These are phyloP conservation scores for Aspergillus nomiae DNA, from an alignment of 2,329 filamentous ascomycete species.

Conservation along the genomic window DNA sequence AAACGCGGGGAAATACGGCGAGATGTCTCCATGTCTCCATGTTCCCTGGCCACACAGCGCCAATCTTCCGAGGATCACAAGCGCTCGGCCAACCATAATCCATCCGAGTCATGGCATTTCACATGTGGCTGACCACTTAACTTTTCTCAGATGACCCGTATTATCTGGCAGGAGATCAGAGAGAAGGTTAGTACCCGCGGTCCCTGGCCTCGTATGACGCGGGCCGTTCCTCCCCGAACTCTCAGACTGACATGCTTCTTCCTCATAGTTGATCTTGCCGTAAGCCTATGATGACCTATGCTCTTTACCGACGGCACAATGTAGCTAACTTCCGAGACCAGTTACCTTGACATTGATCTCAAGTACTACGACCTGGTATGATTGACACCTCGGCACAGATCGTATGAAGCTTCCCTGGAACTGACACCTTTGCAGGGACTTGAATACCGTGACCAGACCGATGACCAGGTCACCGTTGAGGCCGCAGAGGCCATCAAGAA, in stretches of 20 bases:
- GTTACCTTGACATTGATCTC: slow-evolving; percentile 92
- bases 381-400: background rate
- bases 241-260: slow-evolving; percentile 10
- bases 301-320: slow-evolving; percentile 10
- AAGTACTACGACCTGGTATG: slow-evolving; percentile 88
- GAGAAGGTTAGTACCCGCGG: slow-evolving; percentile 64
- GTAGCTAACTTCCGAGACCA: slow-evolving; percentile 28
- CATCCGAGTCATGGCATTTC: slow-evolving; percentile 5
- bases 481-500: slow-evolving; percentile 98
- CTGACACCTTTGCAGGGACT: slow-evolving; percentile 60
- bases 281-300: slow-evolving; percentile 35
- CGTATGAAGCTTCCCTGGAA: background rate
- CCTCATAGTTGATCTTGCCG: slow-evolving; percentile 76
- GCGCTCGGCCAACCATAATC: slow-evolving; percentile 12
- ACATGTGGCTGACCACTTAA: slow-evolving; percentile 20
- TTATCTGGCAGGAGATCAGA: slow-evolving; percentile 99
- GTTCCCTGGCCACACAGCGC: slow-evolving; percentile 22
- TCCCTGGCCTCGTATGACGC: slow-evolving; percentile 11
- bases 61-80: slow-evolving; percentile 24
- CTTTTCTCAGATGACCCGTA: slow-evolving; percentile 82
- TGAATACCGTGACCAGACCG: slow-evolving; percentile 91
- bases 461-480: slow-evolving; percentile 93
- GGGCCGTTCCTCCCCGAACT: slow-evolving; percentile 16
- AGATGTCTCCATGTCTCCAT: slow-evolving; percentile 11
- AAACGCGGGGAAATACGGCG: slow-evolving; percentile 38